Conservation (phyloP, 2,329 filamentous ascomycete species). For the Myriosclerotinia scirpicola region DNA sequence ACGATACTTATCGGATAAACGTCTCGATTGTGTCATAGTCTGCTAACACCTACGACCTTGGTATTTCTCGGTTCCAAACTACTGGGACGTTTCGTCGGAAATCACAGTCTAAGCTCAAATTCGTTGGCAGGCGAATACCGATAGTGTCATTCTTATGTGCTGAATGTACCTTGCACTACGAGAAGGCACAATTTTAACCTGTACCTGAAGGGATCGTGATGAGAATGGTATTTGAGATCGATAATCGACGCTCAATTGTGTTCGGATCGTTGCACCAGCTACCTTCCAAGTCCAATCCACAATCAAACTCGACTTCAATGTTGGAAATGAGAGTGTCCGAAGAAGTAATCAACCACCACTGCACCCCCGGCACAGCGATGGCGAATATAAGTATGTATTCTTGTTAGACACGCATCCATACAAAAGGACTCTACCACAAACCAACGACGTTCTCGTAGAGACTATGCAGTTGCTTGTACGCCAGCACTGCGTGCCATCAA, state of each 20-base stretch:
- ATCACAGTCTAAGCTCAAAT: not conserved
- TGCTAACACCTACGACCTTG: not conserved
- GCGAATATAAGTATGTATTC: too few relatives aligned
- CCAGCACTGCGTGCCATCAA: too few relatives aligned
- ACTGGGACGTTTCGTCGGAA: not conserved
- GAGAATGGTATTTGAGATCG: too few relatives aligned
- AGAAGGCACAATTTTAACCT: not conserved
- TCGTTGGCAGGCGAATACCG: not conserved
- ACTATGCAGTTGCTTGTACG: too few relatives aligned
- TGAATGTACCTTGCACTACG: not conserved
- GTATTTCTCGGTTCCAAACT: not conserved
- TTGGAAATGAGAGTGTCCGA: too few relatives aligned
- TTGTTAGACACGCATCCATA: too few relatives aligned
- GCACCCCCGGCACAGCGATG: not conserved
- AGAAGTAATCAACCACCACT: not conserved
- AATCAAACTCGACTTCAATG: not conserved
- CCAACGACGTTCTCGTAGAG: too few relatives aligned
- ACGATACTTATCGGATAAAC: not conserved
- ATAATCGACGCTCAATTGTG: too few relatives aligned
- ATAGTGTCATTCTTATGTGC: too few relatives aligned
- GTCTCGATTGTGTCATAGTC: not conserved
- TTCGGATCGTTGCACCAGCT: not conserved
- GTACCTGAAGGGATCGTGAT: not conserved
- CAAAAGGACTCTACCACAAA: too few relatives aligned
- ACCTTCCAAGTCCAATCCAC: too few relatives aligned